Conservation (phyloP, 768 basidiomycete species). For the Russula griseocarnosa region DNA sequence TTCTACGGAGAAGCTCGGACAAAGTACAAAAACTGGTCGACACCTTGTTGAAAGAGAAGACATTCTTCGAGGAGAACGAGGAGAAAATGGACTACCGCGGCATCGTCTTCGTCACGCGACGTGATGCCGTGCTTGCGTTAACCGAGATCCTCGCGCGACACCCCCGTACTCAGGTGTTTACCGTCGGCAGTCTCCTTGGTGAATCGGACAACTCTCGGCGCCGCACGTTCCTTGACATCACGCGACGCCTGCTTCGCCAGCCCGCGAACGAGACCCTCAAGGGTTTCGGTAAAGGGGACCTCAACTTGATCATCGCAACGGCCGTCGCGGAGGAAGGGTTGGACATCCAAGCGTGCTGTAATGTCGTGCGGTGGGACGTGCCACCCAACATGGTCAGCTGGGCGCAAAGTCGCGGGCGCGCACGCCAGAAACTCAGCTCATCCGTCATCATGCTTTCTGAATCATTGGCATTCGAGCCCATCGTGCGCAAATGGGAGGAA, state of each 20-base stretch:
- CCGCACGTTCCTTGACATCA: conserved; percentile 66
- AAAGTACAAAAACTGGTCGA: conserved; percentile 56
- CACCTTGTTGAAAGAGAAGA: conserved; percentile 54
- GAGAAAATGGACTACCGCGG: conserved; percentile 59
- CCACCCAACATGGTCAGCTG: conserved; percentile 78
- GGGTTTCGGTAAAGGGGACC: conserved; percentile 64
- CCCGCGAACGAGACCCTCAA: conserved; percentile 52
- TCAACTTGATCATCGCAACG: conserved; percentile 70
- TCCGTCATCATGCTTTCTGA: conserved; percentile 69
- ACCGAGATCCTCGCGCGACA: conserved; percentile 57
- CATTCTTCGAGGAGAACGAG: conserved; percentile 39
- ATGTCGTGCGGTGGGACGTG: conserved; percentile 77
- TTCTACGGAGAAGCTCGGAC: conserved; percentile 50
- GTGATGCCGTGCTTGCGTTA: conserved; percentile 69
- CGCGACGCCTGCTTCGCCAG: conserved; percentile 50
- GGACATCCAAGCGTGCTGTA: conserved; percentile 77
- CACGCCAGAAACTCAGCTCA: conserved; percentile 61
- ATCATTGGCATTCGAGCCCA: conserved; percentile 40
- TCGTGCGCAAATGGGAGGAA: conserved; percentile 51
- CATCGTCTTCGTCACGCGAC: conserved; percentile 73
- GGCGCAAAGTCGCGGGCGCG: conserved; percentile 79
- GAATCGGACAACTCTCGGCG: conserved; percentile 55
- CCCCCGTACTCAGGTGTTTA: conserved; percentile 51
- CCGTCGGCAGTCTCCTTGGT: conserved; percentile 61
- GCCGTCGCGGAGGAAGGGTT: conserved; percentile 84